Conservation (phyloP, 139 green algal species). For the Ettlia oleoabundans region DNA sequence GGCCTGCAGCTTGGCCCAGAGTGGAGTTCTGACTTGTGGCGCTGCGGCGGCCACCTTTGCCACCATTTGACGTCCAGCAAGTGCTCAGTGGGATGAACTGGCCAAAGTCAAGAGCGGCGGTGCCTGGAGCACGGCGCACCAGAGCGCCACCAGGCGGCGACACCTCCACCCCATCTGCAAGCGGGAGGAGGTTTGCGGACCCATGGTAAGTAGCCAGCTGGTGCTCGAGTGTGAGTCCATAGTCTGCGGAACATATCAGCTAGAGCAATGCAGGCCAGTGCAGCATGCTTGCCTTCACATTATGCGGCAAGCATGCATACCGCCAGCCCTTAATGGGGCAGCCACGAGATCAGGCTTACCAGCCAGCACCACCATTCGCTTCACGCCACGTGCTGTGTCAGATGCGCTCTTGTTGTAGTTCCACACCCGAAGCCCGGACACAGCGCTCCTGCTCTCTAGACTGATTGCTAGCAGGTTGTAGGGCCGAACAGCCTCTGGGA, state of each 20-base stretch:
- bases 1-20: not conserved
- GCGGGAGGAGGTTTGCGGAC: too few species aligned
- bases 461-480: slow-evolving; percentile 11
- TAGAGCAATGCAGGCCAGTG: too few species aligned
- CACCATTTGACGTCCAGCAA: not conserved
- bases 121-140: slow-evolving; percentile 39
- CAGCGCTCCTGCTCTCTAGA: not conserved
- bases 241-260: too few species aligned
- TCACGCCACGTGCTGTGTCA: slow-evolving; percentile 44
- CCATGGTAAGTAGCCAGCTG: too few species aligned
- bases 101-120: slow-evolving; percentile 37
- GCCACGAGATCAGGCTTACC: too few species aligned
- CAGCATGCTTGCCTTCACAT: too few species aligned
- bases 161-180: slow-evolving; percentile 45
- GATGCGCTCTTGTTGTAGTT: slow-evolving; percentile 58
- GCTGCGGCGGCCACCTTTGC: not conserved
- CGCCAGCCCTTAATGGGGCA: too few species aligned
- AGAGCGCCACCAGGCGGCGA: slow-evolving; percentile 36
- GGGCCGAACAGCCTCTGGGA: not conserved
- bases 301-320: too few species aligned
- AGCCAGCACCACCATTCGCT: slow-evolving; percentile 35
- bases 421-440: slow-evolving; percentile 42
- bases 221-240: too few species aligned
- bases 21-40: not conserved
- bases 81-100: slow-evolving; percentile 39